Evolutionary conservation across 495 filamentous ascomycete genomes (phyloP).

Genomic region (Tuber melanosporum): DNA sequence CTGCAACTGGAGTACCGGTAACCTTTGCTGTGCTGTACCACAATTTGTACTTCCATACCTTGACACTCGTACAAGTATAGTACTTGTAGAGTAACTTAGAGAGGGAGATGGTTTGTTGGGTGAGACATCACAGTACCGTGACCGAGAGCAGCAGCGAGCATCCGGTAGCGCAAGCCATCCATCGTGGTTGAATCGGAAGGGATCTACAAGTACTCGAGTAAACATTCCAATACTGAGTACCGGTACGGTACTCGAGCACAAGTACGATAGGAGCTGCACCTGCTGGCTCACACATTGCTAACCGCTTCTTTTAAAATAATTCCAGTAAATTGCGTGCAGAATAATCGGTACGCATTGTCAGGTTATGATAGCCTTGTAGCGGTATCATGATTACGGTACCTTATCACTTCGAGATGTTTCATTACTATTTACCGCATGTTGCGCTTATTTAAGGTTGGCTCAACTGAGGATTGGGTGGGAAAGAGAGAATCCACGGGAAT

Average conservation of each 20-base stretch:
- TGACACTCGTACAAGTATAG: neutral
- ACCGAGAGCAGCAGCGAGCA: conserved; percentile 28
- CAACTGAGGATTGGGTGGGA: neutral
- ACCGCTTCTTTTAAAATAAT: conserved; percentile 15
- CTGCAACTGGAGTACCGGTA: neutral
- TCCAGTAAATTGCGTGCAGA: conserved; percentile 23
- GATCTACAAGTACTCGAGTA: conserved; percentile 14
- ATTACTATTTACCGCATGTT: conserved; percentile 27
- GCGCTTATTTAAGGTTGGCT: conserved; percentile 22
- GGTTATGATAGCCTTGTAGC: neutral
- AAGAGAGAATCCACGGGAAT: neutral
- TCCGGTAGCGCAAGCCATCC: conserved; percentile 21
- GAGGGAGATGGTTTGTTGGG: conserved; percentile 8
- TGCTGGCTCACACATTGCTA: conserved; percentile 16
- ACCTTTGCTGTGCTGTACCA: conserved; percentile 1
- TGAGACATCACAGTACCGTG: conserved; percentile 36
- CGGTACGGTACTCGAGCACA: too few relatives aligned
- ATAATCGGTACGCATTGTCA: conserved; percentile 9
- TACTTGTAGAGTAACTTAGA: neutral
- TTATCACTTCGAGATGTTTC: conserved; percentile 33
- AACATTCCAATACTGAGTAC: too few relatives aligned
- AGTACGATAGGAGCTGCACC: neutral
- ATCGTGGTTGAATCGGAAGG: neutral
- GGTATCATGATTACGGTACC: conserved; percentile 34
- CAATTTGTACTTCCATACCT: neutral